Base-by-base conservation (phyloP, 257 asterid species). In the Oldenlandia corymbosa region DNA sequence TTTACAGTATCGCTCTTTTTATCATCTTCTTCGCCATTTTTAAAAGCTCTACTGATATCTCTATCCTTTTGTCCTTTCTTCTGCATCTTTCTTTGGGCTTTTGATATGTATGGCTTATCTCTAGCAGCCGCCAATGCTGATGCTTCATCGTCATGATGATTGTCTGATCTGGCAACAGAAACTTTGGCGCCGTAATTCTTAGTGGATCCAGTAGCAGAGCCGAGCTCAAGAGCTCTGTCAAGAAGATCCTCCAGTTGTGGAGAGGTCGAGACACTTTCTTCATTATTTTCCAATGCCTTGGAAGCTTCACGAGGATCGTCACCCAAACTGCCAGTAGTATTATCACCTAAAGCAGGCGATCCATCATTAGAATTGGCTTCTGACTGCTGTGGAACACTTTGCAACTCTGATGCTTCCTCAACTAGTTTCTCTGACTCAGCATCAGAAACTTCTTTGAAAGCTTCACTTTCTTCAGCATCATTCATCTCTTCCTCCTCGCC, bases 191-290 rank as follows among this genome's bases (percentile, higher is more conserved):
- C 95, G 68, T 78, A 85, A 34, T 56, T 69, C 73, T 82, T 92
- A 55, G 85, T 61, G 72, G 94, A 69, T 50, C 82, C 71, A 68
- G 87, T 77, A 53, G 87, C 74, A 80, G 98, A 62, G 64, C 99
- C 99, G 70, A 93, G 84, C 85, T 83, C 91, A 68, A 93, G 99
- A 68, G 96, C 91, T 84, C 79, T 87, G 81, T 93, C 99, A 58
- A 93, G 79, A 68, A 93, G 83, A 76, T 89, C 95, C 75, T 93
- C 94, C 73, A 93, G 79, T 71, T 85, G 81, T 37, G 88, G 78
- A 68, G 85, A 72, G 50, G 54, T 76, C 31, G 64, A 67, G 23
- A 41, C 73, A 30, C 63, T 64, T 60, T 67, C 81, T 76, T 71
- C 66, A 59, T 24, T 41, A 52, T 51, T 11, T 62, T 73, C 73